Evolutionary conservation across 306 rosid genomes (phyloP).

Genomic region (Medicago arabica): DNA sequence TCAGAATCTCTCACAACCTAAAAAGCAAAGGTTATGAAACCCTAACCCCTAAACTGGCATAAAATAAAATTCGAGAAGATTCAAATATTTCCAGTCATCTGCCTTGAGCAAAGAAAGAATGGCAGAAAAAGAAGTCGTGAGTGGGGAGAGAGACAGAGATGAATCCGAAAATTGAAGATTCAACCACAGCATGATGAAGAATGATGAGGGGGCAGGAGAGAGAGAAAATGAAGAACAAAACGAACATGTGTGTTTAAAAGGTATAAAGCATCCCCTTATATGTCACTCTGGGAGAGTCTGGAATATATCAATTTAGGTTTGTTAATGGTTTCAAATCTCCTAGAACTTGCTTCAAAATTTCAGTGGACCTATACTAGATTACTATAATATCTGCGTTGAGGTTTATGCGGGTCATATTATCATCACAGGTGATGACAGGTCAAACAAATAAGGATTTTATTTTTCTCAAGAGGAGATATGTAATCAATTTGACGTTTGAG

Average conservation of each 20-base stretch:
- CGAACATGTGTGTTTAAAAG: background rate
- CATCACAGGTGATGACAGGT: background rate
- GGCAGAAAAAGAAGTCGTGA: too few species aligned
- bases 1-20: too few species aligned
- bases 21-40: too few species aligned
- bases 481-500: background rate
- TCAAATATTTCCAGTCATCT: too few species aligned
- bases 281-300: background rate
- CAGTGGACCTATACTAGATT: background rate
- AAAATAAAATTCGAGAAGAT: too few species aligned
- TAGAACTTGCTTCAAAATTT: background rate
- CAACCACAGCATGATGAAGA: background rate
- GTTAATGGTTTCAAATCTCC: conserved; percentile 4
- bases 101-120: too few species aligned
- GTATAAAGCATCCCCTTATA: background rate
- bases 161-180: background rate
- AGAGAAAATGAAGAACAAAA: too few species aligned
- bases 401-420: conserved; percentile 13
- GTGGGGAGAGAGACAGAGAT: too few species aligned
- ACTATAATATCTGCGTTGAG: background rate
- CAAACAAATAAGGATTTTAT: conserved; percentile 6
- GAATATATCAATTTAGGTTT: background rate
- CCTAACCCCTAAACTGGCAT: too few species aligned
- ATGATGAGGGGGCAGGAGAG: too few species aligned
- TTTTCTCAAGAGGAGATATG: conserved; percentile 1